Conservation (phyloP, 192 early-diverging fungal genomes). For the Umbelopsis ramanniana region DNA sequence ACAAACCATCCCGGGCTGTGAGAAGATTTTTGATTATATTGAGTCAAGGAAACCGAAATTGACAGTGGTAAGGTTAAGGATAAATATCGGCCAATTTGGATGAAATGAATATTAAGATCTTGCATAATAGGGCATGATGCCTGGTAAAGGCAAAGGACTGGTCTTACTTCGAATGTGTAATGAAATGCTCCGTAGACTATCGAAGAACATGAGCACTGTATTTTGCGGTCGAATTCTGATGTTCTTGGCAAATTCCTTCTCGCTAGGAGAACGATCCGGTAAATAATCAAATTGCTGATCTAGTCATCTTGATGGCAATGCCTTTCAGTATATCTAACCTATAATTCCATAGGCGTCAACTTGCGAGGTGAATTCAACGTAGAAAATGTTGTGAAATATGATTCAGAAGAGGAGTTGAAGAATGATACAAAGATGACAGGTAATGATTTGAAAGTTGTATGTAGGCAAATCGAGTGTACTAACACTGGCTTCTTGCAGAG, state of each 20-base stretch:
- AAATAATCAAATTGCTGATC: neutral
- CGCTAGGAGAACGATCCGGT: conserved; percentile 87
- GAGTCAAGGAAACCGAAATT: conserved; percentile 58
- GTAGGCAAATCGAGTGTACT: neutral
- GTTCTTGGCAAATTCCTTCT: conserved; percentile 83
- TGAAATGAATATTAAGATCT: neutral
- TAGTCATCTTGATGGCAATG: neutral
- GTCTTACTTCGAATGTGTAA: conserved; percentile 87
- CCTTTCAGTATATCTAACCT: neutral
- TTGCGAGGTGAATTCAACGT: conserved; percentile 85
- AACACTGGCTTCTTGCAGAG: conserved; percentile 3
- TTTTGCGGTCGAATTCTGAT: conserved; percentile 89
- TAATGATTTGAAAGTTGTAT: neutral
- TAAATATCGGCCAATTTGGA: neutral
- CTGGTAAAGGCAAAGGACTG: conserved; percentile 82
- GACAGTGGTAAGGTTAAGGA: conserved; percentile 50
- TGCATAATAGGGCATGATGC: conserved; percentile 62
- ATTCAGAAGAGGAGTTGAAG: conserved; percentile 52
- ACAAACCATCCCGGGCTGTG: conserved; percentile 59
- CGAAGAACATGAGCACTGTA: conserved; percentile 78
- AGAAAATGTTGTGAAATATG: conserved; percentile 62
- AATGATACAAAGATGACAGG: conserved; percentile 38
- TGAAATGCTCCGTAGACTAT: conserved; percentile 85
- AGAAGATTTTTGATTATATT: conserved; percentile 66
- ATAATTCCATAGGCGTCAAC: conserved; percentile 68